Conservation (phyloP, 345 rosid species). For the Populus euphratica region DNA sequence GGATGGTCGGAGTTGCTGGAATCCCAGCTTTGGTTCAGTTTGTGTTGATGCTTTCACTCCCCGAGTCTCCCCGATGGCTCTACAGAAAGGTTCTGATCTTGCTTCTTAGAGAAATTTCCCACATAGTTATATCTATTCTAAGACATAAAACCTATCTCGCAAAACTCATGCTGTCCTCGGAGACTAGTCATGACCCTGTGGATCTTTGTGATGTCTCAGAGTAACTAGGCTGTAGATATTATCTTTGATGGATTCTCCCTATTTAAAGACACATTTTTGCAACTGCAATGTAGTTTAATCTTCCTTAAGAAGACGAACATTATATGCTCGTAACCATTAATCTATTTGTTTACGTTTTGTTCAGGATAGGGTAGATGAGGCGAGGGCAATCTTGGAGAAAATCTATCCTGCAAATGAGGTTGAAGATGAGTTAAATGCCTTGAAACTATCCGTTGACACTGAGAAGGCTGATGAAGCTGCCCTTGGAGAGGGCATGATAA, state of each 20-base stretch:
- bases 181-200: background rate
- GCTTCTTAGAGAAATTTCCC: background rate
- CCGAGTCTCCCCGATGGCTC: constrained; percentile 91
- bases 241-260: too few species aligned
- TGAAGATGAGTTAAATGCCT: constrained; percentile 49
- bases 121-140: background rate
- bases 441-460: constrained; percentile 50
- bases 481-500: constrained; percentile 41
- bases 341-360: background rate
- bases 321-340: background rate
- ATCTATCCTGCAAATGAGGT: constrained; percentile 67
- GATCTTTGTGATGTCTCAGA: too few species aligned
- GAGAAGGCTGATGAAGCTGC: constrained; percentile 59
- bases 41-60: constrained; percentile 55
- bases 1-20: constrained; percentile 90
- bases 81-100: constrained; percentile 40
- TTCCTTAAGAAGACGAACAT: background rate
- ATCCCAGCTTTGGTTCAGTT: constrained; percentile 64
- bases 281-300: background rate
- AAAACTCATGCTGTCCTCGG: background rate
- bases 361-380: constrained; percentile 50
- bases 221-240: too few species aligned
- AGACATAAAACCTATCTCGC: background rate
- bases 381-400: constrained; percentile 54
- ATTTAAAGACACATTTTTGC: too few species aligned